These are phyloP conservation scores for Brassica carinata DNA, from an alignment of 345 rosid species.

Conservation along the genomic window DNA sequence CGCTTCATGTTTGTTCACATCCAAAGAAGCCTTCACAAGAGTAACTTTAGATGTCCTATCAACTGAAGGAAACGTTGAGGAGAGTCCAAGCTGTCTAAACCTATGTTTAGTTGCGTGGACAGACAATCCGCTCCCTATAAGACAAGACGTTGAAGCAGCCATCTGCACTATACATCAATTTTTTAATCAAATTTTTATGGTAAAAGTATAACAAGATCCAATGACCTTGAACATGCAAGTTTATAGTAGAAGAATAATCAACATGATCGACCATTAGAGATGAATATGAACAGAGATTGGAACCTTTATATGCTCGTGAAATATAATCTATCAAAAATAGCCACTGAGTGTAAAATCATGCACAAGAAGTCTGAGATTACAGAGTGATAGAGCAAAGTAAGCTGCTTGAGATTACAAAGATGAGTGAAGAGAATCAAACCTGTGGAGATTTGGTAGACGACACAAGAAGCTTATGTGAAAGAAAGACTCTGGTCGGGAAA, in stretches of 20 bases:
- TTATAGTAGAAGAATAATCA: background rate
- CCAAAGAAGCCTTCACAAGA: conserved; percentile 56
- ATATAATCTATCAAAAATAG: background rate
- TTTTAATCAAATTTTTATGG: background rate
- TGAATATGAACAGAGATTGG: background rate
- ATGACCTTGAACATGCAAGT: conserved; percentile 14
- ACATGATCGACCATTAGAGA: background rate
- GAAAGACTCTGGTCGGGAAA: background rate
- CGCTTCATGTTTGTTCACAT: conserved; percentile 53
- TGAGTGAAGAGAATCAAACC: conserved; percentile 27
- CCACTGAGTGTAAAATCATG: conserved; percentile 6
- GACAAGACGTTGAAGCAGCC: conserved; percentile 73
- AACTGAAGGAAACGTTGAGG: conserved; percentile 40
- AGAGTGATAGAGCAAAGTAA: background rate
- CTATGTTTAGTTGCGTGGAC: conserved; percentile 40
- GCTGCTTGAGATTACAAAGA: background rate
- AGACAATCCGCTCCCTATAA: conserved; percentile 55
- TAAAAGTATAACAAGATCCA: conserved; percentile 3
- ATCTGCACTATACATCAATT: conserved; percentile 41
- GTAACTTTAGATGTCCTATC: conserved; percentile 44
- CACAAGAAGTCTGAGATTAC: background rate
- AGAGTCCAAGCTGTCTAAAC: conserved; percentile 38
- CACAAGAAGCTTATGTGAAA: background rate
- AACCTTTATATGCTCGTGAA: background rate
- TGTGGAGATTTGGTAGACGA: conserved; percentile 16